Evolutionary conservation across 306 rosid genomes (phyloP).

Genomic region (Gynostemma pentaphyllum): DNA sequence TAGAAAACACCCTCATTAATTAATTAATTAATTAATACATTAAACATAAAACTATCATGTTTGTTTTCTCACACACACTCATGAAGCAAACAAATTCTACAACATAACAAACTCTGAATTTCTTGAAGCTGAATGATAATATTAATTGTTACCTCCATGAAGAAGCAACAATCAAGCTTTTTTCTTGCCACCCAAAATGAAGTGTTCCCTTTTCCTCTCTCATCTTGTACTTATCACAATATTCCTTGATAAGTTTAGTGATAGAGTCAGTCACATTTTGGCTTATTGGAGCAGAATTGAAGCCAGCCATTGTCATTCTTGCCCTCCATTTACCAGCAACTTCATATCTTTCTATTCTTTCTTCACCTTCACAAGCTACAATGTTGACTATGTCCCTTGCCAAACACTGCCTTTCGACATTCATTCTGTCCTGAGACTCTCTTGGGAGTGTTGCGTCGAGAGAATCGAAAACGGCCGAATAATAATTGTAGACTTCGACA

Average conservation of each 20-base stretch:
- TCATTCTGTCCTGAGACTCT: constrained; percentile 82
- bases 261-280: constrained; percentile 31
- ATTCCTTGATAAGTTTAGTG: constrained; percentile 34
- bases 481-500: constrained; percentile 69
- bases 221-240: constrained; percentile 57
- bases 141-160: constrained; percentile 61
- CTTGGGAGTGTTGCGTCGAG: constrained; percentile 88
- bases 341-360: constrained; percentile 81
- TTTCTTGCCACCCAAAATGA: constrained; percentile 93
- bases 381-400: constrained; percentile 91
- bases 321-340: constrained; percentile 99
- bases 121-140: not conserved
- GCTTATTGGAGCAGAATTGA: constrained; percentile 49
- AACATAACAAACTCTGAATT: not conserved
- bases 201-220: constrained; percentile 73
- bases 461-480: constrained; percentile 76
- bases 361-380: constrained; percentile 88
- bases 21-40: not conserved
- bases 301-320: constrained; percentile 93
- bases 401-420: constrained; percentile 88
- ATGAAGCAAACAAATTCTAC: constrained; percentile 23
- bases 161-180: constrained; percentile 80
- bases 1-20: not conserved
- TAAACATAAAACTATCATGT: constrained; percentile 8
- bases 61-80: constrained; percentile 10